A percentile compares a stretch with the other conserved stretches of the same genome.
phyloP scores from a whole-genome alignment of 23 red algal genomes.

The Cyanidium caldarium region DNA sequence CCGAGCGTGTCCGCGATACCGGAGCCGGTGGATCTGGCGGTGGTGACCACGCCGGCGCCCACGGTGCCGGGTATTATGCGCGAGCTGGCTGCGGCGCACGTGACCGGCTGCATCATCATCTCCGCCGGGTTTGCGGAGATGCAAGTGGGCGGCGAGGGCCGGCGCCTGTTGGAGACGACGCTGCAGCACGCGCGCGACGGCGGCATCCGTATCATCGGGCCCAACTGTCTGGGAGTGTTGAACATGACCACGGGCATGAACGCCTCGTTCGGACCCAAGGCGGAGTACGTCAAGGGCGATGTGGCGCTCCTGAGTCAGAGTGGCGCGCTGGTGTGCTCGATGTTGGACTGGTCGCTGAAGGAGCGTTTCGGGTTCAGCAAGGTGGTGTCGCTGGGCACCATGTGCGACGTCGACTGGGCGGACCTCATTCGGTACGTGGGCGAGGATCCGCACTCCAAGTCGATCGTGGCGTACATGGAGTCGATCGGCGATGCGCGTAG shows the following conservation, averaged over 20 bases:
- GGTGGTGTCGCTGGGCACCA: constrained; percentile 8
- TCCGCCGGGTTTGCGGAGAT: neutral
- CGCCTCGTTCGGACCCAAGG: neutral
- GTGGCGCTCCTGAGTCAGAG: constrained; percentile 15
- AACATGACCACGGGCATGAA: constrained; percentile 9
- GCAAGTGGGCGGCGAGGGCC: constrained; percentile 1
- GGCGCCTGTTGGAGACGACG: neutral
- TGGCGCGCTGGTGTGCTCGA: constrained; percentile 16
- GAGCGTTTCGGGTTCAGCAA: constrained; percentile 17
- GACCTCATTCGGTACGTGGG: constrained; percentile 22
- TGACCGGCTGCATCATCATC: neutral
- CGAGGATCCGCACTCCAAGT: constrained; percentile 1
- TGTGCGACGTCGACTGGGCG: constrained; percentile 26
- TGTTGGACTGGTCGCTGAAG: constrained; percentile 15
- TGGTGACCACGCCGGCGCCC: constrained; percentile 1
- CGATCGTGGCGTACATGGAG: constrained; percentile 13
- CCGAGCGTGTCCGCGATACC: neutral
- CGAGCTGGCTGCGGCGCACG: neutral
- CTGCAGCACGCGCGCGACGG: neutral
- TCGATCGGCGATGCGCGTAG: constrained; percentile 15
- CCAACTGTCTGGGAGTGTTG: constrained; percentile 11
- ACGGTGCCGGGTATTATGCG: constrained; percentile 5
- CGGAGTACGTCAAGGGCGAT: constrained; percentile 9
- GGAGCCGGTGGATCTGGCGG: constrained; percentile 17
- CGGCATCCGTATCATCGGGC: constrained; percentile 8